Base-by-base conservation (phyloP, 495 filamentous ascomycete genomes). In the Penicillium chermesinum region DNA sequence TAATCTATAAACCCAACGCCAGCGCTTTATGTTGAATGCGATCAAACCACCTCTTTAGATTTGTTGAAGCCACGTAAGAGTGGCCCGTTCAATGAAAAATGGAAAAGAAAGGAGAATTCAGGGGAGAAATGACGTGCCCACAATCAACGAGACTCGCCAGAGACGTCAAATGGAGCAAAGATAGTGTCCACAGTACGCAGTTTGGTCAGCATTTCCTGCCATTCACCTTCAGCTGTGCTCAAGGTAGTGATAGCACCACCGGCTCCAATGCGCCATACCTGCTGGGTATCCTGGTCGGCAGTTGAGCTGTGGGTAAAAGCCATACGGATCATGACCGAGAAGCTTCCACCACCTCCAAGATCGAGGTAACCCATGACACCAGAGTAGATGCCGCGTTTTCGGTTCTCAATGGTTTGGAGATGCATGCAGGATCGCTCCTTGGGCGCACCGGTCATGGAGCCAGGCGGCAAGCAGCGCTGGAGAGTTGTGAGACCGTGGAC, bases 361-460 rank as follows among this genome's bases (percentile, higher is more conserved):
- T 91, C 89, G 57, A 95, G 77, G 64, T 93, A 96, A 0, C 91
- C 91, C 30, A 94, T 75, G 1, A 94, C 87, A 0, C 91, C 91
- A 1, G 87, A 89, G 62, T 96, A 97, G 21, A 96, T 65, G 1
- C 88, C 82, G n/a, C 91, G 74, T 13, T 68, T 65, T 10, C 73
- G 59, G n/a, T 58, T 60, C 60, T 96, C 91, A 38, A 95, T 76
- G 0, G 63, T 59, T 42, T 73, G 65, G 34, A 97, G 72, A 37
- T 96, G 75, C 76, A 95, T 81, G 61, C 91, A 95, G 32, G 82
- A 87, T 16, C 91, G 79, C 58, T 87, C 87, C 72, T 97, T 97
- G 0, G 91, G 91, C 5, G 91, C 91, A 13, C 91, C 91, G 2
- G 91, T 97, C 91, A 97, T 97, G 38, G 82, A 87, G 0, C 93